These are phyloP conservation scores for Vigna trinervia DNA, from an alignment of 306 rosid genomes.

Conservation along the genomic window DNA sequence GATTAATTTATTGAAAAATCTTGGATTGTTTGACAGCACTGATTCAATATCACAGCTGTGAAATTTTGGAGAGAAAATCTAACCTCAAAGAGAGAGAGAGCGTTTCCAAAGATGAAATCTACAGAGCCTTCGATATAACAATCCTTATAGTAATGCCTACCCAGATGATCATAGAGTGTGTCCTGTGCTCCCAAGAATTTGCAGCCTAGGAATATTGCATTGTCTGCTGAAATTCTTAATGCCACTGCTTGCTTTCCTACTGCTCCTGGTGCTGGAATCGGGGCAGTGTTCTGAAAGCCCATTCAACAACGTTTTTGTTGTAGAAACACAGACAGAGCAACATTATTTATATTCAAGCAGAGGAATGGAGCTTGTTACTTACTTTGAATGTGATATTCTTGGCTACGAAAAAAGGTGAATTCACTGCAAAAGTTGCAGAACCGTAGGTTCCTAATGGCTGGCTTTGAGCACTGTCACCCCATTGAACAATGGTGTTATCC, in stretches of 20 bases:
- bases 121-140: conserved; percentile 79
- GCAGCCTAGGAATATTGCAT: conserved; percentile 65
- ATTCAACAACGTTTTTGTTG: conserved; percentile 12
- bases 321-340: neutral
- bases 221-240: conserved; percentile 65
- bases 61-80: conserved; percentile 10
- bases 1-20: neutral
- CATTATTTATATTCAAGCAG: neutral
- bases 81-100: conserved; percentile 66
- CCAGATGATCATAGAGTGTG: conserved; percentile 72
- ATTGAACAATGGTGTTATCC: conserved; percentile 87
- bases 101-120: conserved; percentile 79
- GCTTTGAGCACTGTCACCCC: conserved; percentile 98
- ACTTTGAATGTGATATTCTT: conserved; percentile 95
- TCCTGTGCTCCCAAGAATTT: conserved; percentile 75
- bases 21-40: neutral
- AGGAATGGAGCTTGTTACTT: neutral
- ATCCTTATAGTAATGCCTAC: conserved; percentile 72
- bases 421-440: conserved; percentile 95
- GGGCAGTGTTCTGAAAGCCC: conserved; percentile 68
- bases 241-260: conserved; percentile 83
- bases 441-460: conserved; percentile 76
- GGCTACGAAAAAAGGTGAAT: conserved; percentile 89
- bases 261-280: conserved; percentile 75
- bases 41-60: conserved; percentile 22